phyloP scores from a whole-genome alignment of 257 asterid genomes.

The Rauvolfia tetraphylla region DNA sequence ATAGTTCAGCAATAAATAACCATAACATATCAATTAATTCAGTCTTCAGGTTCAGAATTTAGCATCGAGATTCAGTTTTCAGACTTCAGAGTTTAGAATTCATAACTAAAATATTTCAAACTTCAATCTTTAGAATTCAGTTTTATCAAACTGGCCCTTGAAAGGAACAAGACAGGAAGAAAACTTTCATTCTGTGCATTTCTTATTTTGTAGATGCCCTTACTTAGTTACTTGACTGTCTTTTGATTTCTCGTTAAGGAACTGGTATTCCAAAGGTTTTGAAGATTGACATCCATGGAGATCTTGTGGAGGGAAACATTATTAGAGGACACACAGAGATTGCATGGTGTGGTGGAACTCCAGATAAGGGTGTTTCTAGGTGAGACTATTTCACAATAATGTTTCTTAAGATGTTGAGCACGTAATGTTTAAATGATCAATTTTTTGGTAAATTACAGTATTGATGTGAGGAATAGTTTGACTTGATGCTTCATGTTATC shows the following conservation, averaged over 20 bases:
- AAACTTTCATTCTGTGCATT: not conserved
- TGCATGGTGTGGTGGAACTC: constrained; percentile 99
- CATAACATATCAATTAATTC: no score
- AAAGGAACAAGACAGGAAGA: not conserved
- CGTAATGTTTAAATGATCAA: not conserved
- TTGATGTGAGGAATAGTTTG: constrained; percentile 11
- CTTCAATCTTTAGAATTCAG: no score
- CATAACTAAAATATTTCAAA: no score
- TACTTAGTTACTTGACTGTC: not conserved
- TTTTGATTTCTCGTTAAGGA: constrained; percentile 44
- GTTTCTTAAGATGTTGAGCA: constrained; percentile 11
- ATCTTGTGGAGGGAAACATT: constrained; percentile 79
- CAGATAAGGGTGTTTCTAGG: constrained; percentile 96
- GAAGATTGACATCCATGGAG: constrained; percentile 76
- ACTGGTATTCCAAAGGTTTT: constrained; percentile 88
- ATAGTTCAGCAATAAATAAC: no score
- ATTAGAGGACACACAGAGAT: constrained; percentile 71
- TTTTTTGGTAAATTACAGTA: not conserved
- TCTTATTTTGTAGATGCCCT: not conserved
- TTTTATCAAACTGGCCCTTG: no score
- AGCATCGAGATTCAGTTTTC: no score
- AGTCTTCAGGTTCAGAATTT: no score
- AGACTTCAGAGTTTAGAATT: no score
- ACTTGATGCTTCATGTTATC: constrained; percentile 21
- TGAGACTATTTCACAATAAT: constrained; percentile 30